Percentiles rank a stretch among this genome's conserved stretches.
Conservation (phyloP, 2,329 filamentous ascomycete species). For the Cordyceps cicadae region DNA sequence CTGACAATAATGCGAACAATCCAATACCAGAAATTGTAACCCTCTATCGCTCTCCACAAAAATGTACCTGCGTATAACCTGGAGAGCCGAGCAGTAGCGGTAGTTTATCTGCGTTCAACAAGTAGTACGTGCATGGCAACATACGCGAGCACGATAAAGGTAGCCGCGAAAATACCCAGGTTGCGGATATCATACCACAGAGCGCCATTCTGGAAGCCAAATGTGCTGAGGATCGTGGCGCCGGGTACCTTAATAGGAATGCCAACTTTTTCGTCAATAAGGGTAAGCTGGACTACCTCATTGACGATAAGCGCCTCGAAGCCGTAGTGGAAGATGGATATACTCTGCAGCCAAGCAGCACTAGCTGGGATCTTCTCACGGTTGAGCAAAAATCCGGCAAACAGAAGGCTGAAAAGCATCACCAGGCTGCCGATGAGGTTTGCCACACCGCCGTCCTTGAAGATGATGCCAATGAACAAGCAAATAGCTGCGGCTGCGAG, state of each 20-base stretch:
- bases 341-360: slow-evolving; percentile 80
- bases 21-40: not conserved
- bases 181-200: slow-evolving; percentile 80
- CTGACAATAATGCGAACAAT: slow-evolving; percentile 3
- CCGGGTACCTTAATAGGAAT: slow-evolving; percentile 94
- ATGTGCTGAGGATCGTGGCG: slow-evolving; percentile 85
- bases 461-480: slow-evolving; percentile 91
- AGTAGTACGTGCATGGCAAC: slow-evolving; percentile 87
- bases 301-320: slow-evolving; percentile 97
- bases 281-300: slow-evolving; percentile 80
- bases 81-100: not conserved
- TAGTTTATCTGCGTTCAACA: slow-evolving; percentile 64
- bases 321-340: slow-evolving; percentile 97
- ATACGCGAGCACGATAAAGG: slow-evolving; percentile 84
- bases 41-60: not conserved
- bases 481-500: slow-evolving; percentile 88
- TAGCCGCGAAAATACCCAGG: slow-evolving; percentile 69
- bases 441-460: slow-evolving; percentile 83
- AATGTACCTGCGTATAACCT: not conserved
- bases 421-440: slow-evolving; percentile 90
- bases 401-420: slow-evolving; percentile 94
- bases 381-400: slow-evolving; percentile 89
- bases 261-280: slow-evolving; percentile 91
- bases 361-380: slow-evolving; percentile 83
- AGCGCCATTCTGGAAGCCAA: slow-evolving; percentile 83